phyloP scores from a whole-genome alignment of 2,329 filamentous ascomycete genomes.

The Mycogone perniciosa region DNA sequence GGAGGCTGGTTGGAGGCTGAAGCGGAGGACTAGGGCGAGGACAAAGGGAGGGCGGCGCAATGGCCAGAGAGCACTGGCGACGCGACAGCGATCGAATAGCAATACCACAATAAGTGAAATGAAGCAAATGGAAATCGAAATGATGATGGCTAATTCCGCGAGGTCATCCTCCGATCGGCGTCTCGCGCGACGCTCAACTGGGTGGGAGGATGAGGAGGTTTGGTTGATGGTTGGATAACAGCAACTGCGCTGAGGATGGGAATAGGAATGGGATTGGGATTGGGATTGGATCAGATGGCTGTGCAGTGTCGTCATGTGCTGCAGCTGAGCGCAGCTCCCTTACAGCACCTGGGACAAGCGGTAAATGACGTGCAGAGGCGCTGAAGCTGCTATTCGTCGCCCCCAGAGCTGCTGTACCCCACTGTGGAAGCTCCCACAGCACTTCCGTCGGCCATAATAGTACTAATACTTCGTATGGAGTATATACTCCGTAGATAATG shows the following conservation, averaged over 20 bases:
- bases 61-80: too few species aligned
- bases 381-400: neutral
- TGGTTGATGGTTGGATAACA: neutral
- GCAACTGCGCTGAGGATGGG: neutral
- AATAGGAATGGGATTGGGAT: neutral
- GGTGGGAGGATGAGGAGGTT: neutral
- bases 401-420: neutral
- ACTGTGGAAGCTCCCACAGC: neutral
- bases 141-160: neutral
- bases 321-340: neutral
- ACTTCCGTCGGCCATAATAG: neutral
- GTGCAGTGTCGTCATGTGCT: conserved; percentile 7
- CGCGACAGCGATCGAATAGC: neutral
- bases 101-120: neutral
- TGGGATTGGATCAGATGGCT: neutral
- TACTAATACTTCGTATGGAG: too few species aligned
- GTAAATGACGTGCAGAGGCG: neutral
- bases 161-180: conserved; percentile 1
- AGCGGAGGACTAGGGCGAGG: neutral
- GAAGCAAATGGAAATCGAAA: neutral
- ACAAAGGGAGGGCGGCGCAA: too few species aligned
- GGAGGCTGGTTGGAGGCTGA: neutral
- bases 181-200: conserved; percentile 5
- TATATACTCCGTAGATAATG: too few species aligned
- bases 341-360: neutral